Conservation (phyloP, 352 stramenopile genomes). For the Pythium plurisporium region DNA sequence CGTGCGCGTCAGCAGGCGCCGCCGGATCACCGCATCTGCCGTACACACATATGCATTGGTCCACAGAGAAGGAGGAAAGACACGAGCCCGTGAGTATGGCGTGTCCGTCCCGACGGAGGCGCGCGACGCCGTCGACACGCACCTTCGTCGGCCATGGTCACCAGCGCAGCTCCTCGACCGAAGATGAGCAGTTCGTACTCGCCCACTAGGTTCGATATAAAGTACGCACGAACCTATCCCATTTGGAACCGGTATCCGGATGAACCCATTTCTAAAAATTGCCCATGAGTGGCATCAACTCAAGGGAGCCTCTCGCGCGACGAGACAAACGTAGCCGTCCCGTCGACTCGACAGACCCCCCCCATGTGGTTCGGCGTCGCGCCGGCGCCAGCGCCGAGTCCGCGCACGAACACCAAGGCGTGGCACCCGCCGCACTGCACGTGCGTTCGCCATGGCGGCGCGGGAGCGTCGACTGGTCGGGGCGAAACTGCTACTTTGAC, state of each 20-base stretch:
- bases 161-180: too few species aligned
- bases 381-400: slow-evolving; percentile 33
- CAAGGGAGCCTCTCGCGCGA: too few species aligned
- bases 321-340: too few species aligned
- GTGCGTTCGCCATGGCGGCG: slow-evolving; percentile 26
- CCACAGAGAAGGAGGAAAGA: not conserved
- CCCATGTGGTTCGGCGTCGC: slow-evolving; percentile 70
- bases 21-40: slow-evolving; percentile 61
- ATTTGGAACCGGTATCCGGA: not conserved
- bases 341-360: too few species aligned
- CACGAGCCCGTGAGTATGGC: too few species aligned
- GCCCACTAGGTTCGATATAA: slow-evolving; percentile 5
- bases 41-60: not conserved
- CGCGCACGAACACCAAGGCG: slow-evolving; percentile 34
- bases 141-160: slow-evolving; percentile 67
- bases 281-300: too few species aligned
- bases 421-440: slow-evolving; percentile 37
- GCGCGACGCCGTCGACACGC: too few species aligned
- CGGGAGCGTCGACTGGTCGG: not conserved
- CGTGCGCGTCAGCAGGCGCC: slow-evolving; percentile 71
- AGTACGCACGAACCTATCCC: not conserved
- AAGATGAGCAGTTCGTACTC: too few species aligned
- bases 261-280: slow-evolving; percentile 9
- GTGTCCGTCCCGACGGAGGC: too few species aligned
- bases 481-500: not conserved